Evolutionary conservation across 2,329 filamentous ascomycete species (phyloP).

Genomic region (Diplocarpon mali): DNA sequence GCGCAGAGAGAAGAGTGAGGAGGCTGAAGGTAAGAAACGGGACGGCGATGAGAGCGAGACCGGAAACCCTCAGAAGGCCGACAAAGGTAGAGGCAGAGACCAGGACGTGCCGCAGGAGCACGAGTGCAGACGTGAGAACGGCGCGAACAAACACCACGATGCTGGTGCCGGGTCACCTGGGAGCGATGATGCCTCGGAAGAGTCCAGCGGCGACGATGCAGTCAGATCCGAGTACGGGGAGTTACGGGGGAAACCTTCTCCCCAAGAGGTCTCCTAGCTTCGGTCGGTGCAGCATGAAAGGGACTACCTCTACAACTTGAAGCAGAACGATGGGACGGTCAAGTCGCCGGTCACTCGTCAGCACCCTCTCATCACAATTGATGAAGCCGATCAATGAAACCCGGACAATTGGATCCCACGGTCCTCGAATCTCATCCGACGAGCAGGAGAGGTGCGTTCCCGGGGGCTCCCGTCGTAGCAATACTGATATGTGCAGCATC

Average conservation of each 20-base stretch:
- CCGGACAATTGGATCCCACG: constrained; percentile 44
- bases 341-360: constrained; percentile 28
- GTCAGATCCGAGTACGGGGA: constrained; percentile 25
- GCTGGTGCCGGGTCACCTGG: constrained; percentile 7
- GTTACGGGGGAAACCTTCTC: constrained; percentile 29
- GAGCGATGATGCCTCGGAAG: constrained; percentile 3
- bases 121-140: constrained; percentile 8
- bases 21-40: not conserved
- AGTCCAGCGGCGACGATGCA: constrained; percentile 11
- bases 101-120: constrained; percentile 10
- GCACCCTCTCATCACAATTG: constrained; percentile 29
- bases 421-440: constrained; percentile 34
- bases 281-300: constrained; percentile 34
- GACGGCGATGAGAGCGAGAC: not conserved
- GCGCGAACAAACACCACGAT: constrained; percentile 18
- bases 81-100: constrained; percentile 23
- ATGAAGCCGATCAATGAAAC: constrained; percentile 39
- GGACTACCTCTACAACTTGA: constrained; percentile 30
- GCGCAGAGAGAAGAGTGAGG: constrained; percentile 24
- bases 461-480: too few species aligned
- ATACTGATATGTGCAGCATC: constrained; percentile 27
- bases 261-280: constrained; percentile 34
- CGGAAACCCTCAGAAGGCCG: constrained; percentile 14
- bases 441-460: constrained; percentile 33
- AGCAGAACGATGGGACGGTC: constrained; percentile 33